Percentiles rank a stretch among this genome's conserved stretches.
These are phyloP conservation scores for Monilinia aucupariae DNA, from an alignment of 2,329 filamentous ascomycete genomes.

Conservation along the genomic window DNA sequence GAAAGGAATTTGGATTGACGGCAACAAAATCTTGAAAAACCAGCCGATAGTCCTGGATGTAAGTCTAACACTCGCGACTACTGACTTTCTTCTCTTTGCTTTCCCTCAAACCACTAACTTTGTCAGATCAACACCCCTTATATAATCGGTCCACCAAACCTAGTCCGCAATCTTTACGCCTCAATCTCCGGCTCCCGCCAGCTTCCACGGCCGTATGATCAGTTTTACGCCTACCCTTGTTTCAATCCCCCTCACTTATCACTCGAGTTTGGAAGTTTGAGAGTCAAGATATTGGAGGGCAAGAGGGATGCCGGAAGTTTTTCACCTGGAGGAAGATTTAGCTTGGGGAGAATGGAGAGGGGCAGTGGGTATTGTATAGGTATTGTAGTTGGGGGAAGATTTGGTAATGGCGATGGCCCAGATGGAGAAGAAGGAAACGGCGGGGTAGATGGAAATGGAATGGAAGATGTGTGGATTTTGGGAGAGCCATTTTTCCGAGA, in stretches of 20 bases:
- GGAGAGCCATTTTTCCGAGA: slow-evolving; percentile 30
- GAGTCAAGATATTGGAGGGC: slow-evolving; percentile 21
- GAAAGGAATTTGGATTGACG: slow-evolving; percentile 25
- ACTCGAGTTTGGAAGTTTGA: slow-evolving; percentile 24
- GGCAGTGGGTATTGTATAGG: slow-evolving; percentile 28
- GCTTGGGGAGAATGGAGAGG: slow-evolving; percentile 21
- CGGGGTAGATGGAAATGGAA: slow-evolving; percentile 17
- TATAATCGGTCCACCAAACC: slow-evolving; percentile 24
- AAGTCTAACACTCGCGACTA: not conserved
- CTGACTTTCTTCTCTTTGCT: not conserved
- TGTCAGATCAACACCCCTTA: slow-evolving; percentile 26
- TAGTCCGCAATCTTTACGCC: slow-evolving; percentile 24
- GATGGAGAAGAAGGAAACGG: not conserved
- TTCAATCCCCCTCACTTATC: slow-evolving; percentile 24
- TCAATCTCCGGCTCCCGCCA: slow-evolving; percentile 23
- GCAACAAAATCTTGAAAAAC: slow-evolving; percentile 20
- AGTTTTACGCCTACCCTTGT: slow-evolving; percentile 27
- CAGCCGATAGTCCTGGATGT: slow-evolving; percentile 27
- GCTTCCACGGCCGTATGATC: slow-evolving; percentile 23
- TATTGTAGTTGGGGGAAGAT: slow-evolving; percentile 24
- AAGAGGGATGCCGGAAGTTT: slow-evolving; percentile 19
- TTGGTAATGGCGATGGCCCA: not conserved
- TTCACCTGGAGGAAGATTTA: slow-evolving; percentile 24
- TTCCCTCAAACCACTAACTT: not conserved
- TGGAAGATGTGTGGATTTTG: slow-evolving; percentile 25